Evolutionary conservation across 208 protist genomes (phyloP), one percentile per base, ranked within the genome.

Genomic region (Crithidia expoeki): DNA sequence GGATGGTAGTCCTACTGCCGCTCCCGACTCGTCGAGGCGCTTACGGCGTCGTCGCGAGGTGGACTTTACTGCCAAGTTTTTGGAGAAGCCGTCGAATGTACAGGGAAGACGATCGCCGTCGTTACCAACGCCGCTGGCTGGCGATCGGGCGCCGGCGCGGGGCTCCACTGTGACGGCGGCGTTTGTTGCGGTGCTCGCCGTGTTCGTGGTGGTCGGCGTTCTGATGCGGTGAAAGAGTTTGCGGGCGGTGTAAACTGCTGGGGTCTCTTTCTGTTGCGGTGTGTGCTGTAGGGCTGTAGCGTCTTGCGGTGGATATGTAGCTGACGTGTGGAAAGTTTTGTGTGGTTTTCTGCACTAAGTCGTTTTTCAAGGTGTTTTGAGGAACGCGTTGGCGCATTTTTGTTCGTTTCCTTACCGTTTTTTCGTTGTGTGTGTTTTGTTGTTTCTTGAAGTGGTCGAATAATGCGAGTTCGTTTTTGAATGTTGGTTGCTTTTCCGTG

Each of bases 131-230:
- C 6, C n/a, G 3, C 1, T 14, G 5, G 5, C 30, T 40, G 42
- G 7, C 2, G 28, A 44, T 10, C 40, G 42, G 32, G 27, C 27
- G 14, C 27, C 60, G 4, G 32, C 23, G 17, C 19, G 60, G 4
- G 60, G 16, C n/a, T 66, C 46, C 1, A 32, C 46, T 17, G 1
- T 52, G 40, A 21, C 21, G 3, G 30, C n/a, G 12, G 65, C 34
- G 2, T 67, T 79, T 28, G 52, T 73, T 0, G 73, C 46, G 0
- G 73, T 66, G 19, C 47, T 79, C 0, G 66, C 52, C 9, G 61
- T 69, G 16, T 62, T 79, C 38, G 74, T 53, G 25, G 25, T 72
- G 28, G 52, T 50, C 1, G 66, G 66, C 17, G 34, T 72, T 2
- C 49, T 73, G 6, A 53, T 61, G 62, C 55, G 59, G 23, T 74